Conservation (phyloP, 441 rosid species). For the Bocquillonia castaneifolia region DNA sequence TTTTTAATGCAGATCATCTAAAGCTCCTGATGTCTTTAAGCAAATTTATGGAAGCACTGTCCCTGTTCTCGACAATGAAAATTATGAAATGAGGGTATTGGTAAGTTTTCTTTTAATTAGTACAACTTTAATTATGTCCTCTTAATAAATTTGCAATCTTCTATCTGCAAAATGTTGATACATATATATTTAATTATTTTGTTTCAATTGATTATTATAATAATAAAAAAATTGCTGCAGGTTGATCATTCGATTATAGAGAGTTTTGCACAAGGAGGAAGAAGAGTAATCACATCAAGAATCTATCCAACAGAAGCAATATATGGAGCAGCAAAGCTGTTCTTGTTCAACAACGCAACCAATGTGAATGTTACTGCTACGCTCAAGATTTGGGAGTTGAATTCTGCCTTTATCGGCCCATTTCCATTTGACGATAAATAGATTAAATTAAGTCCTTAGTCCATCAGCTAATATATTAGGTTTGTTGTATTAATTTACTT, state of each 20-base stretch:
- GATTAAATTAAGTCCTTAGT: not conserved
- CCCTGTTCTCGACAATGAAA: constrained; percentile 75
- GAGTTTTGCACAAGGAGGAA: constrained; percentile 86
- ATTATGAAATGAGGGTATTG: constrained; percentile 59
- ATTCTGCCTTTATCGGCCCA: constrained; percentile 69
- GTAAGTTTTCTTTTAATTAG: too few relatives aligned
- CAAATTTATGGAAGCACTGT: constrained; percentile 55
- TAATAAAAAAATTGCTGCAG: constrained; percentile 25
- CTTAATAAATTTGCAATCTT: too few relatives aligned
- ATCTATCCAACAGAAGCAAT: constrained; percentile 83
- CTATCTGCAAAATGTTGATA: too few relatives aligned
- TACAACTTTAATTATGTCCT: too few relatives aligned
- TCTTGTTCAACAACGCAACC: constrained; percentile 86
- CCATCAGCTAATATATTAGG: not conserved
- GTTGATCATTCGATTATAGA: constrained; percentile 94
- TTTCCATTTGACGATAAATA: constrained; percentile 29
- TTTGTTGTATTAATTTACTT: not conserved
- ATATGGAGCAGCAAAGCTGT: constrained; percentile 60
- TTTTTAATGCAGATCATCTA: constrained; percentile 51
- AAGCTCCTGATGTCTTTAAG: constrained; percentile 65
- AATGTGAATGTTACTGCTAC: constrained; percentile 46
- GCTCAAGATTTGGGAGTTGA: constrained; percentile 79
- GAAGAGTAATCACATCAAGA: constrained; percentile 69
- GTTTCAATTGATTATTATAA: not conserved
- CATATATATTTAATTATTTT: too few relatives aligned